Evolutionary conservation across 495 filamentous ascomycete genomes (phyloP).

Genomic region (Penicillium chermesinum): DNA sequence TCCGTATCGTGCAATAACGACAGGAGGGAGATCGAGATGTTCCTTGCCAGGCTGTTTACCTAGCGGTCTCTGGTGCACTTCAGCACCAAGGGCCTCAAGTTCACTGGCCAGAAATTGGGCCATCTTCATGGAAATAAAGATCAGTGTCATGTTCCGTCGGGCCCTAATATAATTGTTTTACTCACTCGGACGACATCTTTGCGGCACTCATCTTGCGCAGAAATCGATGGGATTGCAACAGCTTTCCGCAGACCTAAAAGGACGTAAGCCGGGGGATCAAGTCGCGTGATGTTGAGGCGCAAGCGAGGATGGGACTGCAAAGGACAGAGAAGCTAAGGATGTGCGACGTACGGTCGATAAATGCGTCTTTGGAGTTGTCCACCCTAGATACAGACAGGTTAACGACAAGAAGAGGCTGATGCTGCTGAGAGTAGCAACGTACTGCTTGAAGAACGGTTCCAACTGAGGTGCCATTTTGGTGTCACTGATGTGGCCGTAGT

Average conservation of each 20-base stretch:
- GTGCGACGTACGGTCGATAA: constrained; percentile 70
- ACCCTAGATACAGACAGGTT: constrained; percentile 47
- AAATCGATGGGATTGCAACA: constrained; percentile 93
- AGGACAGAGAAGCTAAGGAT: neutral
- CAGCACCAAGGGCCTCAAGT: constrained; percentile 75
- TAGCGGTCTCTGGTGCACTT: constrained; percentile 74
- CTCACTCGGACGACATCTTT: constrained; percentile 75
- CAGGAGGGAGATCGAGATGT: constrained; percentile 85
- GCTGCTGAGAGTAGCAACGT: constrained; percentile 16
- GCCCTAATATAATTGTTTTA: neutral
- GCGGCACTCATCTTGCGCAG: constrained; percentile 80
- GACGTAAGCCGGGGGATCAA: constrained; percentile 1
- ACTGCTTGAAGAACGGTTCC: constrained; percentile 79
- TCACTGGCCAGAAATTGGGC: constrained; percentile 82
- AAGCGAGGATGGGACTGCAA: neutral
- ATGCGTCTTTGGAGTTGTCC: constrained; percentile 69
- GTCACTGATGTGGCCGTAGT: constrained; percentile 44
- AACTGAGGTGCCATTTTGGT: constrained; percentile 77
- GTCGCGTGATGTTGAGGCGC: neutral
- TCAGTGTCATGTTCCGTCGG: neutral
- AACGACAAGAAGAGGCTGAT: neutral
- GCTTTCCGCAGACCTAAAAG: constrained; percentile 67
- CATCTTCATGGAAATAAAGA: constrained; percentile 55
- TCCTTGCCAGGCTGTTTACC: constrained; percentile 89
- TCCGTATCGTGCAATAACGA: constrained; percentile 87